Conservation (phyloP, 805 yeast species). For the Saccharomyces paradoxus region DNA sequence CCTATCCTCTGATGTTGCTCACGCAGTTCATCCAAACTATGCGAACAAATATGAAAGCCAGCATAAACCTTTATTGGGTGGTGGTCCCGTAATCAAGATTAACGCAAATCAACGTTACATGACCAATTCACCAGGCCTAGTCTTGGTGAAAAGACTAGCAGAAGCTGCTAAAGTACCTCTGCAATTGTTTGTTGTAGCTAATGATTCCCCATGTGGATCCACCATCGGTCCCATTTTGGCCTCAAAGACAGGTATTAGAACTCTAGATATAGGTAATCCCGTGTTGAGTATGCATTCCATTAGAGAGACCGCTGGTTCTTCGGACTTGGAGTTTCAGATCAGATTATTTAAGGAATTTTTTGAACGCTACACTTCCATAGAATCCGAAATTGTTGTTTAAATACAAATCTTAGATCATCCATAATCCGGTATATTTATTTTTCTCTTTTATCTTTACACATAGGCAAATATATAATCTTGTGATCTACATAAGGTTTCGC, state of each 20-base stretch:
- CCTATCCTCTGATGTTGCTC: slow-evolving; percentile 92
- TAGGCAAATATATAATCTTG: background rate
- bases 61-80: slow-evolving; percentile 75
- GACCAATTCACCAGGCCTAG: slow-evolving; percentile 86
- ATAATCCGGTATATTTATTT: background rate
- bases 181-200: slow-evolving; percentile 87
- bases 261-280: slow-evolving; percentile 86
- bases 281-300: slow-evolving; percentile 90
- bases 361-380: slow-evolving; percentile 36
- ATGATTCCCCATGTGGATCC: slow-evolving; percentile 91
- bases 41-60: slow-evolving; percentile 61
- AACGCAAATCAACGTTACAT: slow-evolving; percentile 95
- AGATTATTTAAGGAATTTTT: slow-evolving; percentile 58
- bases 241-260: slow-evolving; percentile 76
- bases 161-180: slow-evolving; percentile 63
- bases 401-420: background rate
- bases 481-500: background rate
- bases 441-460: background rate
- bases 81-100: slow-evolving; percentile 87
- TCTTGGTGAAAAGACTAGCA: slow-evolving; percentile 66
- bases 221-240: slow-evolving; percentile 94
- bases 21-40: slow-evolving; percentile 94
- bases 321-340: slow-evolving; percentile 59
- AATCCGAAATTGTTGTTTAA: slow-evolving; percentile 35
- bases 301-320: slow-evolving; percentile 82